Conservation (phyloP, 352 stramenopile genomes). For the Globisporangium middletonii region DNA sequence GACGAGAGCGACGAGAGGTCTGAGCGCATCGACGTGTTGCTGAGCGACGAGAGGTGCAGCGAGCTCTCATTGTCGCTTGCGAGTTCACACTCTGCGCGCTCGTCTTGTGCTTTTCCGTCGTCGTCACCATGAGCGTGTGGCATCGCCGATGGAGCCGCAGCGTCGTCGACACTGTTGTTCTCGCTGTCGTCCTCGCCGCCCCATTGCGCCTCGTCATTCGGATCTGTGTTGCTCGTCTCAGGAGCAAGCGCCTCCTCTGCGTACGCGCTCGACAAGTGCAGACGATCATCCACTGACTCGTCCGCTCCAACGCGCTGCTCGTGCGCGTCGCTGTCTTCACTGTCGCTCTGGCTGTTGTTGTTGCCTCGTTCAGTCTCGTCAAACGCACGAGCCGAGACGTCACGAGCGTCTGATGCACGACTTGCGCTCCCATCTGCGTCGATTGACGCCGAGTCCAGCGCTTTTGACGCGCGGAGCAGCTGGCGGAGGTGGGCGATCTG, state of each 20-base stretch:
- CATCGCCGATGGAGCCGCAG: neutral
- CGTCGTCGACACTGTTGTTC: too few relatives aligned
- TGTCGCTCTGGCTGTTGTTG: slow-evolving; percentile 5
- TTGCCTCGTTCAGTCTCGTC: slow-evolving; percentile 11
- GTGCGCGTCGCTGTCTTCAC: too few relatives aligned
- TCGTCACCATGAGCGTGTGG: neutral
- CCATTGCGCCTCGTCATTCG: too few relatives aligned
- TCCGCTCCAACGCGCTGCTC: too few relatives aligned
- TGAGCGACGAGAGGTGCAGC: slow-evolving; percentile 59
- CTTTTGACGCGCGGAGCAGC: slow-evolving; percentile 25
- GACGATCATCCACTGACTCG: too few relatives aligned
- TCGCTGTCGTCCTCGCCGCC: too few relatives aligned
- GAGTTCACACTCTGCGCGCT: slow-evolving; percentile 5
- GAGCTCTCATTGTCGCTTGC: slow-evolving; percentile 34
- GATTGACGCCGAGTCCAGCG: slow-evolving; percentile 20
- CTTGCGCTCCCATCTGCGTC: slow-evolving; percentile 1
- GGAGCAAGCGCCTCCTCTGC: too few relatives aligned
- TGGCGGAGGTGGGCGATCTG: slow-evolving; percentile 55
- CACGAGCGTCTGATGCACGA: neutral
- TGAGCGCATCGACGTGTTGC: slow-evolving; percentile 28
- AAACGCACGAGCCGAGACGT: neutral
- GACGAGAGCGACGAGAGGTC: slow-evolving; percentile 64
- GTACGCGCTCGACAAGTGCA: too few relatives aligned
- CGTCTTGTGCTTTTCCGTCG: neutral
- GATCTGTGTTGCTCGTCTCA: too few relatives aligned